Evolutionary conservation across 2,329 filamentous ascomycete species (phyloP).

Genomic region (Elsinoe necatrix): DNA sequence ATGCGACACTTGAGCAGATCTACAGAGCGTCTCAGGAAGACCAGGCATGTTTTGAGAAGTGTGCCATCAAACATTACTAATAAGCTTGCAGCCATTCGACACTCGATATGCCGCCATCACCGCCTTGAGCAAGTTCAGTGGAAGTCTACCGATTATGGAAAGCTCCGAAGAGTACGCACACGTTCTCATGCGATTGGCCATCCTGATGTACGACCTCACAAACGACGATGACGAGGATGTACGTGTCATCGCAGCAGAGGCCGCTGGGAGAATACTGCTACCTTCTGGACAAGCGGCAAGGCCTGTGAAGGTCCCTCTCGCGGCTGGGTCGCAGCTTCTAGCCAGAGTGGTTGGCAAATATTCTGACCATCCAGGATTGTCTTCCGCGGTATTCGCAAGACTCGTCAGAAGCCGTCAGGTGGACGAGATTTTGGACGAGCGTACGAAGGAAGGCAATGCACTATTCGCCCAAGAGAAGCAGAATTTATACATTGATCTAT

Average conservation of each 20-base stretch:
- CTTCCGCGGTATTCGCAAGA: constrained; percentile 7
- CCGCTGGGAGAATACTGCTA: constrained; percentile 41
- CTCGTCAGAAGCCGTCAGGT: background rate
- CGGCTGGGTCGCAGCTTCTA: constrained; percentile 37
- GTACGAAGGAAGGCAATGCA: constrained; percentile 47
- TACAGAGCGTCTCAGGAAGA: constrained; percentile 20
- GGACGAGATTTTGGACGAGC: constrained; percentile 25
- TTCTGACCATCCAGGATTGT: background rate
- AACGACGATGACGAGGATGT: constrained; percentile 92
- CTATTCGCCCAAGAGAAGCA: constrained; percentile 87
- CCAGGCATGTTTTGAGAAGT: constrained; percentile 3
- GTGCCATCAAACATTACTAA: background rate
- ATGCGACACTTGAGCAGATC: background rate
- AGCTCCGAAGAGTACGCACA: background rate
- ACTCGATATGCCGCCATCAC: constrained; percentile 25
- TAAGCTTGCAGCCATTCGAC: constrained; percentile 19
- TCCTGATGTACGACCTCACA: constrained; percentile 62
- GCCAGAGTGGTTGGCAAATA: constrained; percentile 24
- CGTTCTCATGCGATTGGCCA: constrained; percentile 50
- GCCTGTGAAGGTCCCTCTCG: constrained; percentile 35
- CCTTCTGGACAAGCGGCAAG: constrained; percentile 18
- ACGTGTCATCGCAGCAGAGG: constrained; percentile 53
- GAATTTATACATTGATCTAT: constrained; percentile 84
- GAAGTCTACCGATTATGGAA: background rate
- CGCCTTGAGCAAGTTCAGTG: constrained; percentile 20